Conservation (phyloP, 176 grass and related monocot genomes). For the Tillandsia leiboldiana region DNA sequence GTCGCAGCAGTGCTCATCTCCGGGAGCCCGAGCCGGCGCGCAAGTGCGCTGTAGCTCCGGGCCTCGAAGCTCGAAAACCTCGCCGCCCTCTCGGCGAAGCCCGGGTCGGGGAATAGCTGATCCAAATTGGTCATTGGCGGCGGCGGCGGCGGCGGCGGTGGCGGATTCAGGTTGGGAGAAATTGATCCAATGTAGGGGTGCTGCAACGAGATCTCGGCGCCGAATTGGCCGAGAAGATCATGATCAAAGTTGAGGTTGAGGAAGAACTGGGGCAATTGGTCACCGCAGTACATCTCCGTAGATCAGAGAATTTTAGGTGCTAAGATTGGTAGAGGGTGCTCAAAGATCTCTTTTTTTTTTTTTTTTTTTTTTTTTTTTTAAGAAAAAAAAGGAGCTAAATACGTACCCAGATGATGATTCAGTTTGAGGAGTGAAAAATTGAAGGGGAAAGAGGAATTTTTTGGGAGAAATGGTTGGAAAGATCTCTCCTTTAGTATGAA, state of each 20-base stretch:
- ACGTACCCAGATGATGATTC: conserved; percentile 12
- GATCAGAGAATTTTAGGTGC: not conserved
- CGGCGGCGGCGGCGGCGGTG: not conserved
- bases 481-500: conserved; percentile 2
- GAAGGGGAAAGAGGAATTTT: not conserved
- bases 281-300: conserved; percentile 20
- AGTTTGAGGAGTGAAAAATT: too few species aligned
- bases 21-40: conserved; percentile 28
- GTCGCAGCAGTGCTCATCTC: conserved; percentile 12
- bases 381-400: not conserved
- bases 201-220: conserved; percentile 16
- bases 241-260: conserved; percentile 26
- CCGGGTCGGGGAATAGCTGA: conserved; percentile 38
- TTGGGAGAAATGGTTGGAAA: conserved; percentile 4
- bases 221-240: conserved; percentile 9
- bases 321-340: not conserved
- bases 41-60: conserved; percentile 27
- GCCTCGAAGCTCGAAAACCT: conserved; percentile 56
- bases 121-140: conserved; percentile 28
- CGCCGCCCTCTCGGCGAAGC: conserved; percentile 59
- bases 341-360: conserved; percentile 7
- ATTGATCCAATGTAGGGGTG: conserved; percentile 12
- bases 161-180: conserved; percentile 9
- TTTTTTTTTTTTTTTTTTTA: not conserved
- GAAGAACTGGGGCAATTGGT: conserved; percentile 15